Base-by-base conservation (phyloP, 257 asterid genomes). In the Penstemon davidsonii region DNA sequence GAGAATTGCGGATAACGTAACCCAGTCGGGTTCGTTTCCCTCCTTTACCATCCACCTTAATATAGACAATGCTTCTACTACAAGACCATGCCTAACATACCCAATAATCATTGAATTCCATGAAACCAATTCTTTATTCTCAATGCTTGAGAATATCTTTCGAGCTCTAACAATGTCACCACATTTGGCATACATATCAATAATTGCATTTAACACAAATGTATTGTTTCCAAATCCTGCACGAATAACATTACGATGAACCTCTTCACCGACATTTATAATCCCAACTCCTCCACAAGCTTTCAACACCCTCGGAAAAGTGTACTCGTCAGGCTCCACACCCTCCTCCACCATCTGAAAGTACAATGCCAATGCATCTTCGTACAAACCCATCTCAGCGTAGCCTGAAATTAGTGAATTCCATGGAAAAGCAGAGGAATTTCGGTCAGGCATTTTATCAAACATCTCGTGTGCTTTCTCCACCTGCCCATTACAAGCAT, bases 291-390 rank as follows among this genome's bases (percentile, higher is more conserved):
- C 89, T 70, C 91, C 89, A 67, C 98, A 92, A 33, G 96, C 96
- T 44, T 92, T 92, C 69, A 90, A 69, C 64, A 80, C 97, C 47
- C 98, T 85, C 9, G 97, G 96, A 58, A 85, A 92, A 18, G 97
- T 90, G 88, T 86, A 77, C 65, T 78, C 67, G 52, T 90, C 95
- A 2, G 97, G 97, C 62, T 81, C 83, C 36, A 92, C 89, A 8
- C 83, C 95, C 53, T 90, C 98, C 51, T 92, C 98, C 60, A 78
- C 88, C 98, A 92, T 92, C 79, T 92, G 98, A 41, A 92, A 86
- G 61, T 85, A 92, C 80, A 92, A 42, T 2, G 96, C 91, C 85
- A 92, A 53, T 5, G 96, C 95, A 66, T 92, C 96, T 73, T 92
- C 96, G 66, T 81, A 70, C 52, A 78, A 73, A 8, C 91, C 88